These are phyloP conservation scores for Solanum tacnaense DNA, from an alignment of 257 asterid species.

Conservation along the genomic window DNA sequence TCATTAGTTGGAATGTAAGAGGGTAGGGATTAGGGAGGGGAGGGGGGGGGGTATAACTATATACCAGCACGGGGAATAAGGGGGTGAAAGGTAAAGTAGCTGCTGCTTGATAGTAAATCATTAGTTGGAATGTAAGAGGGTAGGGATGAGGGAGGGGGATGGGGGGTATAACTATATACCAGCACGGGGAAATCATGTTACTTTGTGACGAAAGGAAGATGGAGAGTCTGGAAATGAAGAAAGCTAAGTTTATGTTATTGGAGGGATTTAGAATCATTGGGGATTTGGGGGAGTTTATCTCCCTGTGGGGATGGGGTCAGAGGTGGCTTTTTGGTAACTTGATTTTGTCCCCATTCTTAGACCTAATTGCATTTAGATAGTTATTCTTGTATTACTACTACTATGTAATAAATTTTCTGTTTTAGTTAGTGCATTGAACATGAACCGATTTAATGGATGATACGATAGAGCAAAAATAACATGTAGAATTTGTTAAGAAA, in stretches of 20 bases:
- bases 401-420: not conserved
- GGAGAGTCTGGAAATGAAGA: not conserved
- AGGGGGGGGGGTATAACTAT: no score
- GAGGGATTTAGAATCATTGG: not conserved
- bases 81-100: not conserved
- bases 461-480: not conserved
- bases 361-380: not conserved
- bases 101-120: not conserved
- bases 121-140: not conserved
- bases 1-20: not conserved
- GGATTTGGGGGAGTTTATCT: not conserved
- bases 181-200: not conserved
- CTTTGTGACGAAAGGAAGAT: not conserved
- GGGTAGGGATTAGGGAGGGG: not conserved
- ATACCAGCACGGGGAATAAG: not conserved
- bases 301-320: not conserved
- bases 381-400: not conserved
- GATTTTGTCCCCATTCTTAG: not conserved
- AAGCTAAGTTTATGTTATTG: not conserved
- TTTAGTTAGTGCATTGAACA: not conserved
- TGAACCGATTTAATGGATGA: not conserved
- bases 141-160: not conserved
- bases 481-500: not conserved
- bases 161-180: not conserved
- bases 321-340: not conserved